Base-by-base conservation (phyloP, 1,139 yeast species). In the Suhomyces atakaporum region DNA sequence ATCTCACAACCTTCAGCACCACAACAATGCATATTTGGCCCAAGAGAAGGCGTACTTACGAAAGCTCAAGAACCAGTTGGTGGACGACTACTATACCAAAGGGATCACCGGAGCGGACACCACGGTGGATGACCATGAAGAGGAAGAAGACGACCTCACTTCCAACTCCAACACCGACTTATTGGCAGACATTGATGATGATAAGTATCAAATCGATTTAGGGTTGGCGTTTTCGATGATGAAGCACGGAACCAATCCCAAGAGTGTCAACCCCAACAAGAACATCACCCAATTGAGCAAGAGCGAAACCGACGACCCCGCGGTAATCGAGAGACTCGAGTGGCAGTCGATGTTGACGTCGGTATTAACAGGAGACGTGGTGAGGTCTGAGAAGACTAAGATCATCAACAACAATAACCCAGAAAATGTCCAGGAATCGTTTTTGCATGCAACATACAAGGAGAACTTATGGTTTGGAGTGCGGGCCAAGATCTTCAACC, bases 321-420 rank as follows among this genome's bases (percentile, higher is more conserved):
- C 76, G 15, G 80, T 87, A 14, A 59, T 81, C 19, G 97, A 89
- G 56, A 69, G 98, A 33, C 69, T 90, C 18, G 97, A 90, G 62
- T 92, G 98, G 98, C 97, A 92, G 58, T 79, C 94, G 0, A 88
- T 92, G 96, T 69, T 92, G 31, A 77, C 87, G 3, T 77, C 92
- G 4, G 98, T 92, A 2, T 72, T 92, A 25, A 90, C 95, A 2
- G 97, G 98, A 45, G 98, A 92, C 56, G 96, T 92, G 32, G 89
- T 92, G 14, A 76, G 83, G 27, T 84, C 95, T 8, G 98, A 92
- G 57, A 92, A 90, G 63, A 83, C 94, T 3, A 84, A 90, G 53
- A 72, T 92, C 36, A 81, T 79, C 26, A 60, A 63, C 62, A 53
- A 66, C 56, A 49, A 76, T 62, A 58, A 62, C 51, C 60, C 63